A percentile compares a stretch with the other conserved stretches of the same genome.
phyloP scores from a whole-genome alignment of 768 basidiomycete genomes.

The Hypholoma fasciculare region DNA sequence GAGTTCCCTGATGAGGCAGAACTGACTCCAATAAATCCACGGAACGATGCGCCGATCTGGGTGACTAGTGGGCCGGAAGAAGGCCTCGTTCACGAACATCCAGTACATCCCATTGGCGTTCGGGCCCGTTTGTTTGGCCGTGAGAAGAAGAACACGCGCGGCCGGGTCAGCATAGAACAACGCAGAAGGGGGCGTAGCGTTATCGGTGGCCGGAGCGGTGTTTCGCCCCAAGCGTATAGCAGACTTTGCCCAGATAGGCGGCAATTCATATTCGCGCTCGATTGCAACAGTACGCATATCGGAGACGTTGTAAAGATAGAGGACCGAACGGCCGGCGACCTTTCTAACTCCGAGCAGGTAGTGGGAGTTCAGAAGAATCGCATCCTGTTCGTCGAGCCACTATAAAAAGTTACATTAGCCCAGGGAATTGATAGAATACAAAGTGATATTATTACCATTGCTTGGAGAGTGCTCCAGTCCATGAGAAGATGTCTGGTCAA shows the following conservation, averaged over 20 bases:
- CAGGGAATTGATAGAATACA: neutral
- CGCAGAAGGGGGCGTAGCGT: slow-evolving; percentile 37
- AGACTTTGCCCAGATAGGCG: slow-evolving; percentile 48
- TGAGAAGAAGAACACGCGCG: slow-evolving; percentile 47
- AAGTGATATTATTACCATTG: slow-evolving; percentile 33
- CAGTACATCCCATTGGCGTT: slow-evolving; percentile 39
- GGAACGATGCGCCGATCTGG: slow-evolving; percentile 45
- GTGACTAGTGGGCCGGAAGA: slow-evolving; percentile 44
- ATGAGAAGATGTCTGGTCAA: slow-evolving; percentile 45
- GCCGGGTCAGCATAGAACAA: slow-evolving; percentile 60
- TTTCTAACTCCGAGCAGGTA: slow-evolving; percentile 43
- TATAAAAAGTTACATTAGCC: slow-evolving; percentile 19
- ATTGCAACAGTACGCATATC: slow-evolving; percentile 40
- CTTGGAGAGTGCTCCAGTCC: slow-evolving; percentile 50
- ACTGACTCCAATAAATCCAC: slow-evolving; percentile 59
- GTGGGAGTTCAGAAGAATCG: slow-evolving; percentile 45
- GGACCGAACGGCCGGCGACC: slow-evolving; percentile 32
- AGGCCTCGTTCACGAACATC: slow-evolving; percentile 56
- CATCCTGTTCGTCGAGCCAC: slow-evolving; percentile 53
- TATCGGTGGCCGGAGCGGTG: slow-evolving; percentile 37
- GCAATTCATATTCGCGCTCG: slow-evolving; percentile 57
- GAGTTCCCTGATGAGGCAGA: slow-evolving; percentile 46
- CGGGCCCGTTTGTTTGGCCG: slow-evolving; percentile 37
- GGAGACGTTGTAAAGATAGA: slow-evolving; percentile 48
- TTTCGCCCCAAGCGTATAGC: slow-evolving; percentile 51